Conservation (phyloP, 1,139 yeast genomes). For the Candida neerlandica region DNA sequence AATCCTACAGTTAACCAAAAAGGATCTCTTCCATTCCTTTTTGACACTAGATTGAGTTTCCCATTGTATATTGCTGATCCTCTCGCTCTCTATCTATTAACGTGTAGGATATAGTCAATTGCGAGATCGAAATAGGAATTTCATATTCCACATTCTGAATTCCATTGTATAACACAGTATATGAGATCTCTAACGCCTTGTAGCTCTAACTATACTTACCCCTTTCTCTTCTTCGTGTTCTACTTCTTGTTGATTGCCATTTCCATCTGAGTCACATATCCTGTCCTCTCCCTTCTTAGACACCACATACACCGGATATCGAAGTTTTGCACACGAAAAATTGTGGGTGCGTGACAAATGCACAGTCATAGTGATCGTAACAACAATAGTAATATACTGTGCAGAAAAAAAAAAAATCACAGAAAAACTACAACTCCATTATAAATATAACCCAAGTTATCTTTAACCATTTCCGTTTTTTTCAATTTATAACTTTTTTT, state of each 20-base stretch:
- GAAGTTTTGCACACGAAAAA: not conserved
- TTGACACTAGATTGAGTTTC: not conserved
- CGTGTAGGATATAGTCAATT: not conserved
- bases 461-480: not conserved
- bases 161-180: constrained; percentile 2
- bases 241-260: too few relatives aligned
- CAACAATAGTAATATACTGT: too few relatives aligned
- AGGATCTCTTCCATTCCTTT: constrained; percentile 6
- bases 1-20: not conserved
- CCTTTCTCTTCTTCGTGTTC: not conserved
- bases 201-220: not conserved
- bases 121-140: not conserved
- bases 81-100: not conserved
- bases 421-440: not conserved
- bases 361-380: not conserved
- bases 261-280: too few relatives aligned
- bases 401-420: not conserved
- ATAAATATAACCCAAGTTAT: constrained; percentile 2
- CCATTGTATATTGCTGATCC: not conserved
- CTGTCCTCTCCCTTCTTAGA: not conserved
- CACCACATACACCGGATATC: not conserved
- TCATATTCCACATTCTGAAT: constrained; percentile 1
- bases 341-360: not conserved
- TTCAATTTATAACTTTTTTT: not conserved
- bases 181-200: not conserved